Base-by-base conservation (phyloP, 2,329 filamentous ascomycete genomes). In the Metarhizium humberi region DNA sequence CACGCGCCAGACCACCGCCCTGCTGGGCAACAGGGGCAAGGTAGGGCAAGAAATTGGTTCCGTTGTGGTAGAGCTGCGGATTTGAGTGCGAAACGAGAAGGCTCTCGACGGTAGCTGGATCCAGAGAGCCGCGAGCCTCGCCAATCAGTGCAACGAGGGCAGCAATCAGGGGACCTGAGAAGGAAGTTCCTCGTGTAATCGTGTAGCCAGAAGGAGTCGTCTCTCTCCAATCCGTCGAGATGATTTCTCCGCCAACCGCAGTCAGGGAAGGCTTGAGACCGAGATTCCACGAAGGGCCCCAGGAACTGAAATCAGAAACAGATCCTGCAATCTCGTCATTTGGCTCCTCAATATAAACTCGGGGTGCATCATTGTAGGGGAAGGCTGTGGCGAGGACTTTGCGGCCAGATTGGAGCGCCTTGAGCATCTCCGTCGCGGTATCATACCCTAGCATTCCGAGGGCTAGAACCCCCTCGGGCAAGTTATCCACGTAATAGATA, bases 21-120 rank as follows among this genome's bases (percentile, higher is more conserved):
- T 82, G 78, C 64, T 84, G 80, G 2, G 75, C 64, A 11, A 81
- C 76, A 0, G 81, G 78, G 1, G 77, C 75, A 1, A 78, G 66
- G n/a, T 67, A 59, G 2, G 65, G 55, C 14, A 55, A 64, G 8
- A 69, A 64, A 18, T 18, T 2, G 18, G 18, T 18, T 18, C 68
- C 70, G 52, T 72, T 65, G 58, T 76, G 75, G 68, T 74, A 78
- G 5, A 71, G 57, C 54, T 70, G 67, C 3, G 75, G 73, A 43
- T 71, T 72, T 47, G 60, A 62, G 45, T 51, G 76, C 6, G 74
- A 62, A 3, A 74, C 69, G 14, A 78, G 67, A n/a, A 73, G 58
- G 61, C 69, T 73, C 64, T 75, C 71, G 6, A 78, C 66, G 4
- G 67, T 70, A 60, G 66, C 69, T 46, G 74, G 75, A 55, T 73